Conservation (phyloP, 2,329 filamentous ascomycete species). For the Diaporthe citri region DNA sequence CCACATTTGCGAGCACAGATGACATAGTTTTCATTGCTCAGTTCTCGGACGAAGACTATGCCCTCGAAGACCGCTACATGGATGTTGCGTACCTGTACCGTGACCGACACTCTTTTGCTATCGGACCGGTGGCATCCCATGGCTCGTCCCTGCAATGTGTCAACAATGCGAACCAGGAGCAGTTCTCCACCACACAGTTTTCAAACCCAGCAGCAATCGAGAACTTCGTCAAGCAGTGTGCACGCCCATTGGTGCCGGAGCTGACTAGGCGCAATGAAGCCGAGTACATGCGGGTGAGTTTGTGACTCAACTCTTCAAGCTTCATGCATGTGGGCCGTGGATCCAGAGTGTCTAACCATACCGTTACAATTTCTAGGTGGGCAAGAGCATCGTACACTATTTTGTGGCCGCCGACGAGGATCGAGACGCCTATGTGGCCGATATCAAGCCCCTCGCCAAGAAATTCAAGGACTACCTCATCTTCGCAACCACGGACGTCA, state of each 20-base stretch:
- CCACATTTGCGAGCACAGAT: conserved; percentile 53
- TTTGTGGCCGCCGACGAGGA: conserved; percentile 50
- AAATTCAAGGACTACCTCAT: conserved; percentile 60
- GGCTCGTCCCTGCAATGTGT: conserved; percentile 51
- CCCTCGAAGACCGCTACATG: conserved; percentile 49
- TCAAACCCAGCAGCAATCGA: conserved; percentile 50
- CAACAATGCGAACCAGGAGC: conserved; percentile 55
- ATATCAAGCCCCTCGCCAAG: conserved; percentile 57
- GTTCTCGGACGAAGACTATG: conserved; percentile 47
- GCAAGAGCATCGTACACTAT: conserved; percentile 50
- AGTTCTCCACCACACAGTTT: conserved; percentile 51
- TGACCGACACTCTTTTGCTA: conserved; percentile 59
- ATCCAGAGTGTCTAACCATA: conserved; percentile 53
- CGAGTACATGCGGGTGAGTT: conserved; percentile 53
- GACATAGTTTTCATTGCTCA: conserved; percentile 58
- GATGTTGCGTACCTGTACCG: conserved; percentile 51
- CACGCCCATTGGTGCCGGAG: conserved; percentile 56
- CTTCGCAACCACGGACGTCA: conserved; percentile 61
- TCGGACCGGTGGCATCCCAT: conserved; percentile 42
- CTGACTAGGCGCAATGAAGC: conserved; percentile 60
- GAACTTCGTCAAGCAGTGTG: conserved; percentile 54
- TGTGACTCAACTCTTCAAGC: neutral
- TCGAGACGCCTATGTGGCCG: conserved; percentile 51
- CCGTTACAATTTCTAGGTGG: conserved; percentile 40
- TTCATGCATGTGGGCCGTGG: neutral